These are phyloP conservation scores for Haplographium delicatum DNA, from an alignment of 495 filamentous ascomycete genomes.

Conservation along the genomic window DNA sequence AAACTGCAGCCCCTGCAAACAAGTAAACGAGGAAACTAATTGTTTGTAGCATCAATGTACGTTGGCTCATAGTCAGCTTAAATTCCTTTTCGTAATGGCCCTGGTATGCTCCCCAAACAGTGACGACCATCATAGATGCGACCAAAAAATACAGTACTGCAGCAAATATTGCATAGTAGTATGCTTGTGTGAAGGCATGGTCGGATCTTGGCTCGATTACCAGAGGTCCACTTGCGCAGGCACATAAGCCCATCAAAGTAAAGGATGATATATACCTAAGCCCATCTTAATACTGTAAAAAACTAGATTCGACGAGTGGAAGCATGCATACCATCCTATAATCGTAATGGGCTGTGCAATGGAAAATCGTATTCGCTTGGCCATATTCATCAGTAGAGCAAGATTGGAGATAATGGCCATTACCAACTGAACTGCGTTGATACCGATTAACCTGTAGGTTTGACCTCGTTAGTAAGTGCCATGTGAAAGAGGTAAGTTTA, in stretches of 20 bases:
- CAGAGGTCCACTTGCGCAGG: slow-evolving; percentile 48
- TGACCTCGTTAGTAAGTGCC: background rate
- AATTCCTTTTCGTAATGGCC: slow-evolving; percentile 67
- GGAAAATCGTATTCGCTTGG: slow-evolving; percentile 67
- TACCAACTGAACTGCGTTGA: slow-evolving; percentile 70
- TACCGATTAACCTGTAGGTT: slow-evolving; percentile 49
- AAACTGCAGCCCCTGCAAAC: slow-evolving; percentile 67
- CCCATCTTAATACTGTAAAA: too few relatives aligned
- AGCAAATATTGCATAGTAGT: slow-evolving; percentile 76
- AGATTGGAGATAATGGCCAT: slow-evolving; percentile 69
- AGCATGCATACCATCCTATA: slow-evolving; percentile 39
- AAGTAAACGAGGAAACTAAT: slow-evolving; percentile 74
- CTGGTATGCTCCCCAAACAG: slow-evolving; percentile 56
- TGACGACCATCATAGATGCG: slow-evolving; percentile 62
- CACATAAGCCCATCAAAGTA: slow-evolving; percentile 53
- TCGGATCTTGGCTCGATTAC: slow-evolving; percentile 34
- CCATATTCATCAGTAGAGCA: slow-evolving; percentile 78
- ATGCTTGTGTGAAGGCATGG: slow-evolving; percentile 64
- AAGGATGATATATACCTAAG: slow-evolving; percentile 59
- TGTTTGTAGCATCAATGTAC: slow-evolving; percentile 85
- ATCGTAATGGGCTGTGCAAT: slow-evolving; percentile 70
- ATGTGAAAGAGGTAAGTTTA: background rate
- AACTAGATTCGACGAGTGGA: background rate
- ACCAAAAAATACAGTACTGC: slow-evolving; percentile 73
- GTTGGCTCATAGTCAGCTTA: slow-evolving; percentile 64